These are phyloP conservation scores for Eucalyptus caleyi DNA, from an alignment of 345 rosid species.

Conservation along the genomic window DNA sequence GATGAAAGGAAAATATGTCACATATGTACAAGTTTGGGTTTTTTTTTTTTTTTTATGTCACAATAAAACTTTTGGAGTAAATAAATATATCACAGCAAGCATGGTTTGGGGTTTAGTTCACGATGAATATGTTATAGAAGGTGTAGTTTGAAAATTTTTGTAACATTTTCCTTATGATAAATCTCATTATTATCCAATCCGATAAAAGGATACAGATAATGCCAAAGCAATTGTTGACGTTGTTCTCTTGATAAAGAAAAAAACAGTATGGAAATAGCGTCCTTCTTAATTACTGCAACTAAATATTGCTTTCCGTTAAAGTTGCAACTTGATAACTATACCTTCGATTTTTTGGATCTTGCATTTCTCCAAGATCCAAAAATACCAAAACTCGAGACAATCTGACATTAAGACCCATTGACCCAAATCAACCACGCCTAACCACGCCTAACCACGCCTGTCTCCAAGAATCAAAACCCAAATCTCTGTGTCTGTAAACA, in stretches of 20 bases:
- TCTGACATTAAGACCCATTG: neutral
- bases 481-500: neutral
- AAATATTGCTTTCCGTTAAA: neutral
- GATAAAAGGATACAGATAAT: neutral
- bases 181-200: neutral
- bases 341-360: neutral
- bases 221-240: neutral
- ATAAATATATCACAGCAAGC: too few species aligned
- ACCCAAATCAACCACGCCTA: neutral
- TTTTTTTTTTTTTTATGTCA: too few species aligned
- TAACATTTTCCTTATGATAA: too few species aligned
- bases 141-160: too few species aligned
- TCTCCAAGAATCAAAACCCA: neutral
- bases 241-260: neutral
- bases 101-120: too few species aligned
- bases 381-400: neutral
- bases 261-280: neutral
- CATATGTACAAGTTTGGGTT: fast-evolving
- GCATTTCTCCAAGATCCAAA: neutral
- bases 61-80: too few species aligned
- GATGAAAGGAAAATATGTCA: too few species aligned
- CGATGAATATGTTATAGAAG: too few species aligned
- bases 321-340: neutral
- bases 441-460: neutral
- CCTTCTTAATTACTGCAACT: neutral